These are phyloP conservation scores for Ophiostoma sp. DNA, from an alignment of 2,329 filamentous ascomycete genomes.

Conservation along the genomic window DNA sequence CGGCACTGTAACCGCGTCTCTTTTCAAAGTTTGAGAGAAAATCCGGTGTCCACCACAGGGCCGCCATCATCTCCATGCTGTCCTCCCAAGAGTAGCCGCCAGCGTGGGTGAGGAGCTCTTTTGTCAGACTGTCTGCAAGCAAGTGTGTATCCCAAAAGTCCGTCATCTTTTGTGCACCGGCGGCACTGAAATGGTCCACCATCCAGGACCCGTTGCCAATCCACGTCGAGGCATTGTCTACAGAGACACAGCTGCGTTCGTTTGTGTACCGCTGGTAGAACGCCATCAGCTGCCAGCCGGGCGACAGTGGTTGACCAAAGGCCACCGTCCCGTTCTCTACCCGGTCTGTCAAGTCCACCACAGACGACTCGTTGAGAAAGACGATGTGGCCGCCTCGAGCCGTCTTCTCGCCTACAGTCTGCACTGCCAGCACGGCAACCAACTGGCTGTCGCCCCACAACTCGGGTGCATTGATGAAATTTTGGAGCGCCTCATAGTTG, in stretches of 20 bases:
- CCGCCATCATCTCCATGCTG: slow-evolving; percentile 34
- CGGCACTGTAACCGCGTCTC: slow-evolving; percentile 29
- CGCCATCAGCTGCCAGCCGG: slow-evolving; percentile 29
- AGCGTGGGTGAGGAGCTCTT: slow-evolving; percentile 25
- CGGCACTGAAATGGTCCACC: slow-evolving; percentile 34
- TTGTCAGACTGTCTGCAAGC: slow-evolving; percentile 28
- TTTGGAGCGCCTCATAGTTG: slow-evolving; percentile 26
- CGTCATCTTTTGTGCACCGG: slow-evolving; percentile 32
- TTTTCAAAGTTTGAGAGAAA: slow-evolving; percentile 30
- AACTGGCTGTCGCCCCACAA: slow-evolving; percentile 31
- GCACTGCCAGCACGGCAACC: slow-evolving; percentile 31
- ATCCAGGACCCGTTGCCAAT: slow-evolving; percentile 35
- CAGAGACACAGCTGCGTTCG: slow-evolving; percentile 30
- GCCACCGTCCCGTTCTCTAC: slow-evolving; percentile 9
- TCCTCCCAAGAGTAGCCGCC: slow-evolving; percentile 35
- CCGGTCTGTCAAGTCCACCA: slow-evolving; percentile 29
- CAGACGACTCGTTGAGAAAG: slow-evolving; percentile 2
- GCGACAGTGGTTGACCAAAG: neutral
- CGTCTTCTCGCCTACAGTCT: neutral
- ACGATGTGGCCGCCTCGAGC: neutral
- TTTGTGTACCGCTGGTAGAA: slow-evolving; percentile 33
- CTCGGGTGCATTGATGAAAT: slow-evolving; percentile 31
- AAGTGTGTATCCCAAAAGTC: slow-evolving; percentile 34
- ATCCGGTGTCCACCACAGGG: slow-evolving; percentile 32
- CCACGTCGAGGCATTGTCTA: slow-evolving; percentile 24